Evolutionary conservation across 2,329 filamentous ascomycete species (phyloP).

Genomic region (Grosmannia clavigera): DNA sequence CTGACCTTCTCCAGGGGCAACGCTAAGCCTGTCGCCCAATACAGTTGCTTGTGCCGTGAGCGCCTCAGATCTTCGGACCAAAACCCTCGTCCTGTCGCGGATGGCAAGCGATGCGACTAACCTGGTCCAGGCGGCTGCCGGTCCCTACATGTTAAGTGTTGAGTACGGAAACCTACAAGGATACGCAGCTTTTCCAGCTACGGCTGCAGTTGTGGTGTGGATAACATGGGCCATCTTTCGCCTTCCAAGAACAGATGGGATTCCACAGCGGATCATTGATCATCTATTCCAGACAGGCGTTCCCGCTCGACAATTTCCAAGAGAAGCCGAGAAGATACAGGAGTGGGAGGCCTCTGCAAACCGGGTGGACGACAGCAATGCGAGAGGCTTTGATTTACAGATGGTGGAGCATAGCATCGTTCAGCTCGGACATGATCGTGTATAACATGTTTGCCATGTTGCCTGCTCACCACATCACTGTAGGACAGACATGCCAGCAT

Average conservation of each 20-base stretch:
- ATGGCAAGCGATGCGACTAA: slow-evolving; percentile 11
- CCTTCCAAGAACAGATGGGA: slow-evolving; percentile 10
- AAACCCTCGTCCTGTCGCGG: slow-evolving; percentile 11
- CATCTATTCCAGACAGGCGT: slow-evolving; percentile 8
- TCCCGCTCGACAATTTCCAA: slow-evolving; percentile 3
- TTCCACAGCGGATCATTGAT: slow-evolving; percentile 13
- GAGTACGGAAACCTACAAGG: slow-evolving; percentile 11
- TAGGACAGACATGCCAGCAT: neutral
- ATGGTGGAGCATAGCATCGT: neutral
- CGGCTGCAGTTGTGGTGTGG: slow-evolving; percentile 5
- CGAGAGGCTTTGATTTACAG: neutral
- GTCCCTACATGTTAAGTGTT: slow-evolving; percentile 12
- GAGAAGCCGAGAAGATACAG: slow-evolving; percentile 1
- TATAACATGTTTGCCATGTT: neutral
- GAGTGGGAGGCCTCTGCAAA: neutral
- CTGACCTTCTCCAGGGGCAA: slow-evolving; percentile 5
- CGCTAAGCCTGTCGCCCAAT: slow-evolving; percentile 10
- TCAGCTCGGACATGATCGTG: neutral
- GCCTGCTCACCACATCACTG: neutral
- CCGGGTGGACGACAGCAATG: neutral
- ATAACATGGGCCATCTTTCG: slow-evolving; percentile 9
- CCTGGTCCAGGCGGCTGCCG: slow-evolving; percentile 11
- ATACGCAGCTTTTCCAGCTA: slow-evolving; percentile 10
- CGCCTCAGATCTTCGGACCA: slow-evolving; percentile 10
- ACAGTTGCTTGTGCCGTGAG: slow-evolving; percentile 13